Percentiles rank a stretch among this genome's conserved stretches.
phyloP scores from a whole-genome alignment of 108 stramenopile species.

The Nannochloropsis salina region DNA sequence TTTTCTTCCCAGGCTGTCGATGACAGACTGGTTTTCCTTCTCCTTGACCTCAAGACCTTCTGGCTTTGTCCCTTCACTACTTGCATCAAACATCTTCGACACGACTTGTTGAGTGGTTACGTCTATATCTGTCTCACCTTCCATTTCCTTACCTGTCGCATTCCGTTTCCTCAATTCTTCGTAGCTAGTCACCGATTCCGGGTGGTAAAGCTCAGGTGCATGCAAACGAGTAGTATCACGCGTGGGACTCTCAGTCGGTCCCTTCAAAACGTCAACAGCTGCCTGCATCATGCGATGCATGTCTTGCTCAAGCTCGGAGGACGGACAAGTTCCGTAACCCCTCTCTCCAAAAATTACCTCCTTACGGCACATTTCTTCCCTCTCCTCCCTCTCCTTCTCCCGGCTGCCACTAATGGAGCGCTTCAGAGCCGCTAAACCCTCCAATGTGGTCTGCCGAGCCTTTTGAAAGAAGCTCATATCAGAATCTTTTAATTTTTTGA shows the following conservation, averaged over 20 bases:
- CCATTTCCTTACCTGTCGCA: background rate
- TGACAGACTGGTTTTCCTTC: background rate
- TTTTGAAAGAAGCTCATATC: background rate
- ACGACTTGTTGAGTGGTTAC: background rate
- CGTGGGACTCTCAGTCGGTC: background rate
- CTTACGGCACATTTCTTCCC: background rate
- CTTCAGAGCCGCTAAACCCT: background rate
- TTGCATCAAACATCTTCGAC: background rate
- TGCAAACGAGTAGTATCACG: background rate
- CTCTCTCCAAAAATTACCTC: background rate
- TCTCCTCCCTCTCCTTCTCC: background rate
- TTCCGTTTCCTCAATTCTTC: background rate
- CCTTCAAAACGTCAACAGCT: background rate
- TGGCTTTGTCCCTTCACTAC: background rate
- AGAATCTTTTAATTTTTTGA: background rate
- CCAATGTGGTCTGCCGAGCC: background rate
- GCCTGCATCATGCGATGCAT: background rate
- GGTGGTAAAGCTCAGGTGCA: slow-evolving; percentile 15
- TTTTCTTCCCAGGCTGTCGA: background rate
- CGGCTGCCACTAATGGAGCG: background rate
- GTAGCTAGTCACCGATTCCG: background rate
- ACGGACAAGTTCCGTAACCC: background rate
- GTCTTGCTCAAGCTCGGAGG: background rate
- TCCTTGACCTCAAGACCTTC: background rate
- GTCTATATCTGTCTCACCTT: background rate